Conservation (phyloP, 2,329 filamentous ascomycete genomes). For the Myotisia sp. region DNA sequence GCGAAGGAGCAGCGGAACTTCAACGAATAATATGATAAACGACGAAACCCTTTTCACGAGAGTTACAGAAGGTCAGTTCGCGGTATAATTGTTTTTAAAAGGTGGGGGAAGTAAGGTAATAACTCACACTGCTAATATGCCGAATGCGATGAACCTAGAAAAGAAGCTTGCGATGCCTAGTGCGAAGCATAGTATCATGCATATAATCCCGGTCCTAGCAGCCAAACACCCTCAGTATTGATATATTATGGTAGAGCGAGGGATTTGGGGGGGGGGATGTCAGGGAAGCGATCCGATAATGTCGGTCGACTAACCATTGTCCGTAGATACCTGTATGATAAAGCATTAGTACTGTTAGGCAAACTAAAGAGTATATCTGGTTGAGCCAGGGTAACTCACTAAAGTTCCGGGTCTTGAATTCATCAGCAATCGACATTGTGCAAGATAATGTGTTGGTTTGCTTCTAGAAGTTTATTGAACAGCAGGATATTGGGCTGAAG, state of each 20-base stretch:
- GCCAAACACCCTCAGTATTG: neutral
- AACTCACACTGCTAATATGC: slow-evolving; percentile 43
- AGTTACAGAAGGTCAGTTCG: slow-evolving; percentile 27
- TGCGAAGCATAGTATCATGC: slow-evolving; percentile 51
- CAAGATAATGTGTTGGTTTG: neutral
- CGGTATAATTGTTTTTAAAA: slow-evolving; percentile 11
- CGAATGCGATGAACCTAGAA: slow-evolving; percentile 45
- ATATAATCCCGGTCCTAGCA: slow-evolving; percentile 39
- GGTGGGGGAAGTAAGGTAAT: slow-evolving; percentile 4
- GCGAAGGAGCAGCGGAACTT: slow-evolving; percentile 86
- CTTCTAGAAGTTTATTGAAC: too few species aligned
- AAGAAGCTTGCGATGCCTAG: slow-evolving; percentile 57
- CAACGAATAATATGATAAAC: slow-evolving; percentile 66
- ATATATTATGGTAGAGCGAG: neutral
- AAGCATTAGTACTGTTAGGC: slow-evolving; percentile 8
- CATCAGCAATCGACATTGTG: slow-evolving; percentile 41
- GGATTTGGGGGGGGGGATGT: neutral
- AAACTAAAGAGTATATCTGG: too few species aligned
- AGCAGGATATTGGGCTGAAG: too few species aligned
- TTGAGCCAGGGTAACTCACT: slow-evolving; percentile 34
- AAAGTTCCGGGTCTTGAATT: slow-evolving; percentile 52
- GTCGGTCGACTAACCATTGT: slow-evolving; percentile 44
- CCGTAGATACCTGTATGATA: slow-evolving; percentile 46
- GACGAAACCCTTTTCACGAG: slow-evolving; percentile 46
- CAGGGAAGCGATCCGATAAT: neutral